Evolutionary conservation across 2,329 filamentous ascomycete genomes (phyloP), one percentile per base, ranked within the genome.

Genomic region (Sarocladium kiliense): DNA sequence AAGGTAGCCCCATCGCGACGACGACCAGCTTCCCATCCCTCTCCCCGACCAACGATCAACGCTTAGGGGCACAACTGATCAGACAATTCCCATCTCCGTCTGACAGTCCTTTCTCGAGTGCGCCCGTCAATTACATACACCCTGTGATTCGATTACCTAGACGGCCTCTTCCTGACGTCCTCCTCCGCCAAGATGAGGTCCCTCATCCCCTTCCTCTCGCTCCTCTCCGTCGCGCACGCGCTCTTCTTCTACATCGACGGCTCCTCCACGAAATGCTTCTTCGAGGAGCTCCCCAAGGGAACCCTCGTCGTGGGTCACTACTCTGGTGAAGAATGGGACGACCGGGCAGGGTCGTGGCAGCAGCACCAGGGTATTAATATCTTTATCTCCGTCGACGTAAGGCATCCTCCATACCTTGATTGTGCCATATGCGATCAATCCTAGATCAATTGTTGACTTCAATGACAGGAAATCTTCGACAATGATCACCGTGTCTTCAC

Each of bases 241-340:
- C 82, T 99, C 57, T 93, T 96, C 84, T 96, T 99, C 80, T 97
- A 89, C 78, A 86, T 97, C 71, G 91, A 97, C 70, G 89, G 88
- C 66, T 81, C 82, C 51, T 77, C 83, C 61, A 87, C 90, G 63
- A 97, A 95, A 77, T 99, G 94, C 76, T 99, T 99, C 84, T 96
- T 89, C 76, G 94, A 99, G 77, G 93, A 97, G 74, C 82, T 99
- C 57, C 92, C 94, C 62, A 97, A 97, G 79, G 93, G 96, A 72
- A 97, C 94, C 14, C 77, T 99, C 57, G 93, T 99, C 55, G 92
- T 97, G 57, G 94, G 94, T 63, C 87, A 94, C 74, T 99, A 92
- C 79, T 84, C 81, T 55, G 90, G 91, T 53, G 87, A 94, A 73
- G 88, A 95, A 71, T 94, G 84, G 77, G 86, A 94, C 71, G 82